These are phyloP conservation scores for Fusarium pseudonygamai DNA, from an alignment of 2,329 filamentous ascomycete genomes.

Conservation along the genomic window DNA sequence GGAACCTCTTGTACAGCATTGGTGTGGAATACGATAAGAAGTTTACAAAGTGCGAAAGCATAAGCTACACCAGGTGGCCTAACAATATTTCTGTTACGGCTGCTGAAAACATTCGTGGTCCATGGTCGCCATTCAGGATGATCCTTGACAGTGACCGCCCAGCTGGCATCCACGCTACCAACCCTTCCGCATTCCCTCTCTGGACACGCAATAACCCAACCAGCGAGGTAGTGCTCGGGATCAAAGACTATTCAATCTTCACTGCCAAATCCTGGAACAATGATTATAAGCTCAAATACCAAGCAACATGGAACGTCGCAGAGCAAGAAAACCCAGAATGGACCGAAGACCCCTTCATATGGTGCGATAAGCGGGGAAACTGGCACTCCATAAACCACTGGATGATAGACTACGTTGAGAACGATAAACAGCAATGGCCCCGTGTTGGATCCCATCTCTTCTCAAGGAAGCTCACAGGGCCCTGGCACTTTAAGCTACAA, in stretches of 20 bases:
- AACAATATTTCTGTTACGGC: slow-evolving; percentile 42
- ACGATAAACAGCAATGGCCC: slow-evolving; percentile 41
- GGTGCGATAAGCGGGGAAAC: slow-evolving; percentile 47
- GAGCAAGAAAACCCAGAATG: slow-evolving; percentile 22
- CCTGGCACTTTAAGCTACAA: slow-evolving; percentile 44
- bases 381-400: slow-evolving; percentile 48
- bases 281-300: slow-evolving; percentile 8
- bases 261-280: background rate
- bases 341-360: slow-evolving; percentile 48
- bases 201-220: slow-evolving; percentile 12
- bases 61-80: slow-evolving; percentile 20
- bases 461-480: slow-evolving; percentile 39
- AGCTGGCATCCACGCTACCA: slow-evolving; percentile 45
- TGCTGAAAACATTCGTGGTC: slow-evolving; percentile 27
- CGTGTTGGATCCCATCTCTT: slow-evolving; percentile 45
- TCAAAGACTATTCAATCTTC: slow-evolving; percentile 27
- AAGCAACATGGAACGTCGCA: slow-evolving; percentile 24
- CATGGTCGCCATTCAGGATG: slow-evolving; percentile 24
- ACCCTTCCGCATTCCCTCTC: slow-evolving; percentile 54
- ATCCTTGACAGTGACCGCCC: slow-evolving; percentile 21
- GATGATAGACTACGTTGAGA: slow-evolving; percentile 42
- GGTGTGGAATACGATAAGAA: slow-evolving; percentile 40
- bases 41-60: slow-evolving; percentile 14
- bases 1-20: slow-evolving; percentile 58
- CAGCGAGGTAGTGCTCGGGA: slow-evolving; percentile 7